These are phyloP conservation scores for Albizia julibrissin DNA, from an alignment of 306 rosid genomes.

Conservation along the genomic window DNA sequence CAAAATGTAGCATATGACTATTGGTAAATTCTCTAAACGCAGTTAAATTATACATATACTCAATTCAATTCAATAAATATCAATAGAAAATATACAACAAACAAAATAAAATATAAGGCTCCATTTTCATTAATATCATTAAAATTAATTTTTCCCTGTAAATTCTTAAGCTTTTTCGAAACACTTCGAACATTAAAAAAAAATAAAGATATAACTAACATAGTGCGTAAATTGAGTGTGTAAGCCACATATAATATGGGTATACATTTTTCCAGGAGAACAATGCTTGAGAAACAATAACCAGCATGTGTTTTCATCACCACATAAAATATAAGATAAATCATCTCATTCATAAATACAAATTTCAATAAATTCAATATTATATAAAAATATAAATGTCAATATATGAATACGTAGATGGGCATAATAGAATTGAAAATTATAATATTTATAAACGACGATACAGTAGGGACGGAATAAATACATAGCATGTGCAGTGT, in stretches of 20 bases:
- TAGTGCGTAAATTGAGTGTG: too few species aligned
- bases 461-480: background rate
- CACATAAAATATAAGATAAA: background rate
- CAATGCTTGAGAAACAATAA: background rate
- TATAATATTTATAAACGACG: background rate
- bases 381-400: background rate
- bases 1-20: background rate
- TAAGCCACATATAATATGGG: background rate
- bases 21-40: background rate
- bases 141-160: too few species aligned
- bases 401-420: background rate
- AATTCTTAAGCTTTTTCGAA: background rate
- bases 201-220: too few species aligned
- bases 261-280: background rate
- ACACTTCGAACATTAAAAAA: too few species aligned
- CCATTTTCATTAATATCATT: background rate
- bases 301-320: background rate
- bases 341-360: background rate
- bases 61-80: background rate
- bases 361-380: background rate
- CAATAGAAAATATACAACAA: background rate
- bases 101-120: too few species aligned
- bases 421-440: background rate
- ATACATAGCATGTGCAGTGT: background rate
- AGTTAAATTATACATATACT: background rate